Base-by-base conservation (phyloP, 1,284 basidiomycete species). In the Ceraceosorus guamensis region DNA sequence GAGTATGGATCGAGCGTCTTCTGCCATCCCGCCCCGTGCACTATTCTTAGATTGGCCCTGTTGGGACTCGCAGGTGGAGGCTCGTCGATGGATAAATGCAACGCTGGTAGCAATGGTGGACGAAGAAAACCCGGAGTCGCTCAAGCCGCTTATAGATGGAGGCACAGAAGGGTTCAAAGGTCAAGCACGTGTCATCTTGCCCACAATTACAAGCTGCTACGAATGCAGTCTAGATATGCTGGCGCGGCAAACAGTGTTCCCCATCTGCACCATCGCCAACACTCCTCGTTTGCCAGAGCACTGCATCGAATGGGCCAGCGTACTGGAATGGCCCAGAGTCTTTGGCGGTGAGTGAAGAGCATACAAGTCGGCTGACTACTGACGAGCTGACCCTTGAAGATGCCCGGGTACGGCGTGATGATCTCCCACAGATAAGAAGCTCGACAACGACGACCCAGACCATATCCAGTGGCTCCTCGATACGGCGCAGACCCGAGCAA, bases 91-190 rank as follows among this genome's bases (percentile, higher is more conserved):
- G 95, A 98, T 99, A 78, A 98, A 96, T 72, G 91, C 92, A 1
- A 99, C 91, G 11, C 83, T 99, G 14, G 91, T 97, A 32, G 87
- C 89, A 68, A 83, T 98, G 75, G 91, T 96, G 6, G 81, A 85
- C 30, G 62, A 65, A 6, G 88, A 91, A 53, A 86, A 88, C 66
- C 88, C 88, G 39, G 91, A 97, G 67, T 91, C 88, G 65, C 75
- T 97, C 71, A 98, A 97, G 74, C 95, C 95, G n/a, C 82, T 99
- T 44, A 96, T 99, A 68, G 95, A 99, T 73, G 95, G 95, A 37
- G 95, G 95, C 46, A 98, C 95, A 1, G 95, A 99, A 83, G 95
- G 93, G 86, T 98, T 99, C 84, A 95, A 92, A 79, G 95, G 95
- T 11, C 95, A 99, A 79, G 90, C 93, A 43, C 85, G 93, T 58